phyloP scores from a whole-genome alignment of 768 basidiomycete genomes.

The Boletus rubroflammeus region DNA sequence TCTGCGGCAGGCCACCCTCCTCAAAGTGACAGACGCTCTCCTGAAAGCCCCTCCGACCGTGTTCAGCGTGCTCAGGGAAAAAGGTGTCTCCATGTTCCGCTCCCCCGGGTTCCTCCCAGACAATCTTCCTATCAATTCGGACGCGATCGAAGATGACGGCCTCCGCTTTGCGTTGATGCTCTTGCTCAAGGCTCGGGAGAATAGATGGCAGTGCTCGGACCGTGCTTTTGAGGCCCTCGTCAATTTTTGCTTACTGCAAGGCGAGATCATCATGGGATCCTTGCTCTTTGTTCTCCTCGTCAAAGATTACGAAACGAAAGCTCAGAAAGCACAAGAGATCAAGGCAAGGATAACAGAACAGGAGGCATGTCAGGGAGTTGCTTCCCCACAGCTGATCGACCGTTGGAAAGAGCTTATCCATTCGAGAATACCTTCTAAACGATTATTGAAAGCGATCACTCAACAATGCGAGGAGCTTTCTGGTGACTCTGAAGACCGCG shows the following conservation, averaged over 20 bases:
- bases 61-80: constrained; percentile 16
- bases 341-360: constrained; percentile 19
- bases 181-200: constrained; percentile 48
- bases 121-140: constrained; percentile 30
- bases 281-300: constrained; percentile 63
- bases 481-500: constrained; percentile 24
- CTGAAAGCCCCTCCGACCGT: constrained; percentile 24
- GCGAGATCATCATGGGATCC: constrained; percentile 75
- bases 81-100: constrained; percentile 16
- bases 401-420: constrained; percentile 20
- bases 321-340: constrained; percentile 27
- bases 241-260: constrained; percentile 65
- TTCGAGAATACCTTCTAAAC: constrained; percentile 25
- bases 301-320: constrained; percentile 55
- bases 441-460: constrained; percentile 33
- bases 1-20: constrained; percentile 48
- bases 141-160: constrained; percentile 36
- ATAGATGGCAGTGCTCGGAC: constrained; percentile 53
- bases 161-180: constrained; percentile 53
- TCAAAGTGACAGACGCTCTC: constrained; percentile 33
- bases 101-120: constrained; percentile 13
- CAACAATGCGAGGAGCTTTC: constrained; percentile 29
- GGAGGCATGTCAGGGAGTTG: constrained; percentile 8
- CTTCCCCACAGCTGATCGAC: constrained; percentile 14
- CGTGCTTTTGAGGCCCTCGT: constrained; percentile 60